Conservation (phyloP, 306 rosid genomes). For the Alnus rubra region DNA sequence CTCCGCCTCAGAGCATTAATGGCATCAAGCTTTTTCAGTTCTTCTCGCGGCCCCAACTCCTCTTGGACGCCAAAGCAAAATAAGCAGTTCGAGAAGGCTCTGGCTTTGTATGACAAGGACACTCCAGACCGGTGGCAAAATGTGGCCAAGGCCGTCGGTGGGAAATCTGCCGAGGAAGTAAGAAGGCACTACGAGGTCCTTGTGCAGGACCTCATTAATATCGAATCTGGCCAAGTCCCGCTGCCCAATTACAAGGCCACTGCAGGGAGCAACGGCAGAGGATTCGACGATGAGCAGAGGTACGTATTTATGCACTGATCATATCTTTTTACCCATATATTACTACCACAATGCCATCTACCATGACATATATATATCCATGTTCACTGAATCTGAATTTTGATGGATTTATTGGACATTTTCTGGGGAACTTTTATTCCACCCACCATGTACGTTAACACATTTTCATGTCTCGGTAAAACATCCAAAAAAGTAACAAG, state of each 20-base stretch:
- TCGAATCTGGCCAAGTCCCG: conserved; percentile 74
- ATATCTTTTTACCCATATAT: background rate
- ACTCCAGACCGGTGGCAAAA: conserved; percentile 84
- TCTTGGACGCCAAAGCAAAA: conserved; percentile 84
- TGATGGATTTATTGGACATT: background rate
- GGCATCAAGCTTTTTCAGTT: conserved; percentile 37
- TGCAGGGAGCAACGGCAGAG: conserved; percentile 36
- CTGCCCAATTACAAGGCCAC: conserved; percentile 57
- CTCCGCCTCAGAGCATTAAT: conserved; percentile 11
- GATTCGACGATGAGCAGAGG: conserved; percentile 53
- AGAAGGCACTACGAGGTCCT: conserved; percentile 77
- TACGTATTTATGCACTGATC: conserved; percentile 17
- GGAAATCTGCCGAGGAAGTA: conserved; percentile 72
- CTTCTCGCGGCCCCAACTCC: conserved; percentile 33
- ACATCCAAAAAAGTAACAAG: background rate
- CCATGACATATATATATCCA: background rate
- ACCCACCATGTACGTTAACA: background rate
- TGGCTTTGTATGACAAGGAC: conserved; percentile 76
- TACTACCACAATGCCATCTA: background rate
- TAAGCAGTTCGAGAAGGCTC: conserved; percentile 80
- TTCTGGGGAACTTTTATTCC: background rate
- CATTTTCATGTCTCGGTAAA: background rate
- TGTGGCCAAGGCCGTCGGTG: conserved; percentile 87
- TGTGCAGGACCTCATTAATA: conserved; percentile 66
- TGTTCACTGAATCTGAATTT: background rate